Evolutionary conservation across 2,329 filamentous ascomycete species (phyloP), one percentile per base, ranked within the genome.

Genomic region (Dryadomyces quercus-mongolicae): DNA sequence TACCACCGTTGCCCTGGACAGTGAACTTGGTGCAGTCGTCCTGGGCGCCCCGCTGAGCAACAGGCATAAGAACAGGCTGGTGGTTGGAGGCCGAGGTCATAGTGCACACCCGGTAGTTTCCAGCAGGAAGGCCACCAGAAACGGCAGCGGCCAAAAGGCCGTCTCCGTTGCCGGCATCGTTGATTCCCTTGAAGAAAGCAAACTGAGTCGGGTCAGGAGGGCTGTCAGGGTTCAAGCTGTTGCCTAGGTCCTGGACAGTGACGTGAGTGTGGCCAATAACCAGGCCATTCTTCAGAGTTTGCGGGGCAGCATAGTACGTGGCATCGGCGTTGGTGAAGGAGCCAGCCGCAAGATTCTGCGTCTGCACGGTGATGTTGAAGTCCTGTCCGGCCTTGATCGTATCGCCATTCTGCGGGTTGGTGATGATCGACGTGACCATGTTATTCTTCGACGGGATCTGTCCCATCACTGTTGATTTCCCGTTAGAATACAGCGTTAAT

Each of bases 231-330:
- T 74, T 78, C 57, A 76, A 61, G 45, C 64, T 67, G 60, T 67
- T 65, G 38, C 78, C 79, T 40, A 78, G 68, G 57, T 78, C 71
- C 64, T 82, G 80, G 22, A 82, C 68, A 25, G 75, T 78, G 55
- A 82, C 68, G 65, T 82, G 80, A 3, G 76, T 77, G 68, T 82
- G 80, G 12, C 80, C 80, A 48, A 81, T 74, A 59, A 82, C 70
- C 42, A 71, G 64, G 46, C 78, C 78, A 22, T 64, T 55, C 45
- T 64, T 64, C 5, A 82, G 65, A 45, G 74, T 64, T 65, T 82
- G 78, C 10, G 80, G 80, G 12, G 78, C 78, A 1, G 76, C 65
- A 65, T 82, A 82, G 70, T 82, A 82, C 16, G 78, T 81, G 53
- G 64, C 69, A 51, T 73, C 70, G n/a, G 80, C 74, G 60, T 82